phyloP scores from a whole-genome alignment of 768 basidiomycete species.

The Tylopilus balloui region DNA sequence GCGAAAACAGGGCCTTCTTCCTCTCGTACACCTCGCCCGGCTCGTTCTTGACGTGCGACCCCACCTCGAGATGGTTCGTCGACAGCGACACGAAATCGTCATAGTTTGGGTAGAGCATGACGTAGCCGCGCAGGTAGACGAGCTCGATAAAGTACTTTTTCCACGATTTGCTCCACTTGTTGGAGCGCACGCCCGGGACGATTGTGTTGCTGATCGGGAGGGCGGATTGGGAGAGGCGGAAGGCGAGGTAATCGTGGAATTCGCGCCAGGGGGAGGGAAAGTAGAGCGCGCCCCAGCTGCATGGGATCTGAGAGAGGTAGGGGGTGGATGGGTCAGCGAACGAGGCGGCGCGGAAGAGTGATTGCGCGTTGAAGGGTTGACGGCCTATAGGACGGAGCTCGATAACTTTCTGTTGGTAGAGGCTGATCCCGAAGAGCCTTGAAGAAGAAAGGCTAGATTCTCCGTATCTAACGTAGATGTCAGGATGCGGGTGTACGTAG shows the following conservation, averaged over 20 bases:
- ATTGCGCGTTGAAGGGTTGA: conserved; percentile 60
- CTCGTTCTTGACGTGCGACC: conserved; percentile 67
- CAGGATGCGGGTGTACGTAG: not conserved
- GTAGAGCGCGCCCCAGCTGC: conserved; percentile 90
- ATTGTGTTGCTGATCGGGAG: conserved; percentile 38
- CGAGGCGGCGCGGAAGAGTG: conserved; percentile 44
- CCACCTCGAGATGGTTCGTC: conserved; percentile 86
- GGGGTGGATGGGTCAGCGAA: conserved; percentile 51
- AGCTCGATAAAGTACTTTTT: conserved; percentile 89
- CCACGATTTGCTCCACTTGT: conserved; percentile 79
- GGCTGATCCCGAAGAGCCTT: conserved; percentile 71
- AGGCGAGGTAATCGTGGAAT: conserved; percentile 72
- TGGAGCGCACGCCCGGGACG: conserved; percentile 75
- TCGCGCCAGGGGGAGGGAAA: conserved; percentile 88
- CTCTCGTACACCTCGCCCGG: conserved; percentile 43
- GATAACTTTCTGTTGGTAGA: conserved; percentile 82
- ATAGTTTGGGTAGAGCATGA: conserved; percentile 89
- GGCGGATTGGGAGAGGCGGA: conserved; percentile 55
- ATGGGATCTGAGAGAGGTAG: conserved; percentile 83
- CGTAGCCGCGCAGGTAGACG: conserved; percentile 73
- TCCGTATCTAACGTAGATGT: conserved; percentile 49
- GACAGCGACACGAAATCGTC: conserved; percentile 67
- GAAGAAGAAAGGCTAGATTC: conserved; percentile 34
- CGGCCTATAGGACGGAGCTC: conserved; percentile 70
- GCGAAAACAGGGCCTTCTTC: conserved; percentile 59